These are phyloP conservation scores for Thymus mandschuricus DNA, from an alignment of 257 asterid species.

Conservation along the genomic window DNA sequence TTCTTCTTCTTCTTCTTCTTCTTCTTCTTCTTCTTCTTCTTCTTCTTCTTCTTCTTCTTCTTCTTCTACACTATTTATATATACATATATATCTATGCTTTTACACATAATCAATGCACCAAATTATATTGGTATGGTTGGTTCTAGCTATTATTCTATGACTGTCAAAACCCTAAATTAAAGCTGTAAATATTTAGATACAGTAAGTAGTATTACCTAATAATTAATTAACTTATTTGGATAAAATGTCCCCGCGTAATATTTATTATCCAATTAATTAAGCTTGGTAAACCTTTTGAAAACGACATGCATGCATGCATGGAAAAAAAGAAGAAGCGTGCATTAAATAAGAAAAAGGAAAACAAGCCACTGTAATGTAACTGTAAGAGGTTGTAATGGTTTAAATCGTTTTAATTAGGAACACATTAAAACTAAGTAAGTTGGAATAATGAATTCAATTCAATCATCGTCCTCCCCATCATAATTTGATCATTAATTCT, in stretches of 20 bases:
- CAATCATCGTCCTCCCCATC: not conserved
- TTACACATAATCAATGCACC: not conserved
- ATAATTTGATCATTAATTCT: constrained; percentile 3
- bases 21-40: too few relatives aligned
- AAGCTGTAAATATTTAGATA: not conserved
- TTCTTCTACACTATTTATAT: too few relatives aligned
- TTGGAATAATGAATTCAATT: not conserved
- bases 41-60: not conserved
- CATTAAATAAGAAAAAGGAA: too few relatives aligned
- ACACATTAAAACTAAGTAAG: not conserved
- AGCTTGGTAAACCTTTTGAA: not conserved
- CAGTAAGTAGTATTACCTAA: too few relatives aligned
- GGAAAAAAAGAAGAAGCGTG: not conserved
- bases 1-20: too few relatives aligned
- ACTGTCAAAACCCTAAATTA: not conserved
- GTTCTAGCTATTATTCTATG: not conserved
- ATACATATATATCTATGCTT: not conserved
- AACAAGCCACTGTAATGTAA: too few relatives aligned
- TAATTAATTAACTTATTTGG: not conserved
- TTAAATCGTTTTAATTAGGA: constrained; percentile 1
- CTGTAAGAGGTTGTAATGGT: not conserved
- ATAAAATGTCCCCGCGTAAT: not conserved
- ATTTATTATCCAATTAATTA: not conserved
- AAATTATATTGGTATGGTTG: not conserved
- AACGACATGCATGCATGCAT: not conserved